These are phyloP conservation scores for Capronia epimyces DNA, from an alignment of 2,329 filamentous ascomycete genomes.

Conservation along the genomic window DNA sequence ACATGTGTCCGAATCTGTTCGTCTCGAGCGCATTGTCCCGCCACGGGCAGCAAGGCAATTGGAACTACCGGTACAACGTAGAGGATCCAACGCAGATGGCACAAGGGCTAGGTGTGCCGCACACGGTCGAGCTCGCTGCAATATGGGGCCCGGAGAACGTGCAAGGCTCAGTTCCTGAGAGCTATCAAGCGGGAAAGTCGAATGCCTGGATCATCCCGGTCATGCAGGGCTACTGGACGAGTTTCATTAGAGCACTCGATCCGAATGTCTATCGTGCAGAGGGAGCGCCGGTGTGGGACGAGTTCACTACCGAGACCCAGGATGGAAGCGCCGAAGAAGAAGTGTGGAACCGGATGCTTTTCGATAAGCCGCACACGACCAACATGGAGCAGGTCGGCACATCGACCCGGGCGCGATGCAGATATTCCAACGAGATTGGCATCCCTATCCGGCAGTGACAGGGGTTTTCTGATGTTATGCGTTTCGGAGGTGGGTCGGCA, in stretches of 20 bases:
- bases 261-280: constrained; percentile 50
- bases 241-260: constrained; percentile 62
- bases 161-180: constrained; percentile 45
- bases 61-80: constrained; percentile 67
- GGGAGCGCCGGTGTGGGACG: constrained; percentile 18
- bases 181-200: constrained; percentile 45
- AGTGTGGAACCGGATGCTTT: constrained; percentile 38
- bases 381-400: constrained; percentile 43
- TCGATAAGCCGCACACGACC: constrained; percentile 42
- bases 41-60: constrained; percentile 39
- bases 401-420: constrained; percentile 42
- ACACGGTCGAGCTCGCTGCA: constrained; percentile 61
- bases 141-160: constrained; percentile 62
- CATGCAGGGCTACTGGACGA: constrained; percentile 67
- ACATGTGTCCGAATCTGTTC: constrained; percentile 59
- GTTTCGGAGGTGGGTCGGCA: neutral
- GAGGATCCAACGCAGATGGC: constrained; percentile 51
- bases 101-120: constrained; percentile 58
- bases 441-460: constrained; percentile 41
- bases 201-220: constrained; percentile 57
- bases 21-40: constrained; percentile 43
- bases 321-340: constrained; percentile 13
- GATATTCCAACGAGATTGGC: constrained; percentile 49
- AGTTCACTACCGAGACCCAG: constrained; percentile 2
- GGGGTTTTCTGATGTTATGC: neutral